phyloP scores from a whole-genome alignment of 805 yeast genomes.

The Brettanomyces bruxellensis region DNA sequence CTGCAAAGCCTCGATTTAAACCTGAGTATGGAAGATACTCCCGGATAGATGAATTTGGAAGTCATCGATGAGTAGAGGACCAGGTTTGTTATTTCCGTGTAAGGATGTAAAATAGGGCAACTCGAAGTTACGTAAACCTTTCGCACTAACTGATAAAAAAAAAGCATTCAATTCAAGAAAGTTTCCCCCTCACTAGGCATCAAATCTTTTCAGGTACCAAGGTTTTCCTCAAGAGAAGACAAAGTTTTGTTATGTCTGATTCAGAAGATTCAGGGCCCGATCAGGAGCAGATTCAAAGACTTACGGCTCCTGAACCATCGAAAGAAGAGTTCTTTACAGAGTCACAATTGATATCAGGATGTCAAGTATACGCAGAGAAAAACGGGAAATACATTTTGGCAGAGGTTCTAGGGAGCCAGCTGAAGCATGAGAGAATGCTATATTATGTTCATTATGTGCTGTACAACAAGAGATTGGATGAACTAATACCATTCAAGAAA shows the following conservation, averaged over 20 bases:
- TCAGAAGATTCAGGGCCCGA: slow-evolving; percentile 3
- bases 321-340: slow-evolving; percentile 19
- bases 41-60: too few species aligned
- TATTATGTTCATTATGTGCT: slow-evolving; percentile 93
- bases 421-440: slow-evolving; percentile 65
- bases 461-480: slow-evolving; percentile 93
- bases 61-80: too few species aligned
- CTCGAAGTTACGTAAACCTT: too few species aligned
- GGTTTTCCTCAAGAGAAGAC: too few species aligned
- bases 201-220: too few species aligned
- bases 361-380: slow-evolving; percentile 73
- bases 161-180: too few species aligned
- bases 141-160: too few species aligned
- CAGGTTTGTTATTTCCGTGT: too few species aligned
- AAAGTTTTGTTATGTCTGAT: slow-evolving; percentile 1
- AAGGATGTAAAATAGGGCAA: too few species aligned
- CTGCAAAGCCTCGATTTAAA: too few species aligned
- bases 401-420: slow-evolving; percentile 71
- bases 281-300: slow-evolving; percentile 2
- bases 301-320: slow-evolving; percentile 21
- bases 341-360: slow-evolving; percentile 60
- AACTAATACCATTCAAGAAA: slow-evolving; percentile 74
- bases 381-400: slow-evolving; percentile 77
- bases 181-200: too few species aligned
- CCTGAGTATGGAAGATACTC: too few species aligned